phyloP scores from a whole-genome alignment of 2,329 filamentous ascomycete genomes.

The Penicillium aurantiogriseum region DNA sequence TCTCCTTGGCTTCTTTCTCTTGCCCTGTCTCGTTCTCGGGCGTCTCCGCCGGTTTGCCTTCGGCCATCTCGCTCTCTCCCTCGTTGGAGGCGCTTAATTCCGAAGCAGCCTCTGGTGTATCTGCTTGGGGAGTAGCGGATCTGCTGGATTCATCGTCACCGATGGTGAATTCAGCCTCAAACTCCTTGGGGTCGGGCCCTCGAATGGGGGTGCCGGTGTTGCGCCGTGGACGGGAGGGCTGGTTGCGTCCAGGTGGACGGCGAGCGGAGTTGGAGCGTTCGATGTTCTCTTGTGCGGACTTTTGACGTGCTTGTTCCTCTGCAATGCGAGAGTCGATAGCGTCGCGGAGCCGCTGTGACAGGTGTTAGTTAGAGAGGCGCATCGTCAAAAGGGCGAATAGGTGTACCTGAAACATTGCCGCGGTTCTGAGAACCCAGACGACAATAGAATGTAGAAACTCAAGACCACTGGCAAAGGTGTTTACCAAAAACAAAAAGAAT shows the following conservation, averaged over 20 bases:
- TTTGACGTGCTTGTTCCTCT: slow-evolving; percentile 84
- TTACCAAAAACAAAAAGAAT: slow-evolving; percentile 5
- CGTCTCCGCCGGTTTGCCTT: slow-evolving; percentile 21
- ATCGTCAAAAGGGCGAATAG: slow-evolving; percentile 1
- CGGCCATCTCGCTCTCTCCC: slow-evolving; percentile 23
- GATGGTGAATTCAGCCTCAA: slow-evolving; percentile 81
- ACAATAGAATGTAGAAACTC: slow-evolving; percentile 15
- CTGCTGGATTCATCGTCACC: slow-evolving; percentile 71
- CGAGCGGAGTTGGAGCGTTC: slow-evolving; percentile 47
- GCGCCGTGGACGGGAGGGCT: slow-evolving; percentile 34
- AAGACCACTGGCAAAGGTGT: slow-evolving; percentile 7
- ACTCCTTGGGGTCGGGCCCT: slow-evolving; percentile 78
- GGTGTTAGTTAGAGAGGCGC: background rate
- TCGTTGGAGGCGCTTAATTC: slow-evolving; percentile 19
- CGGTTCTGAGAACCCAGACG: slow-evolving; percentile 20
- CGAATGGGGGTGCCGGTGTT: slow-evolving; percentile 49
- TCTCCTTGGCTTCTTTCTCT: slow-evolving; percentile 22
- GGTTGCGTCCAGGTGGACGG: slow-evolving; percentile 35
- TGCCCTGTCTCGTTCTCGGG: slow-evolving; percentile 20
- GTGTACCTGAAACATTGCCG: slow-evolving; percentile 29
- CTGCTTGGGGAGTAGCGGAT: slow-evolving; percentile 57
- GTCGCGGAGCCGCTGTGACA: slow-evolving; percentile 71
- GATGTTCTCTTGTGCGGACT: slow-evolving; percentile 46
- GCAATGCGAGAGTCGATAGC: slow-evolving; percentile 84
- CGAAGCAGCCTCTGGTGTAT: slow-evolving; percentile 37